A percentile compares a stretch with the other conserved stretches of the same genome.
phyloP scores from a whole-genome alignment of 495 filamentous ascomycete species.

The Xanthoparmelia taractica region DNA sequence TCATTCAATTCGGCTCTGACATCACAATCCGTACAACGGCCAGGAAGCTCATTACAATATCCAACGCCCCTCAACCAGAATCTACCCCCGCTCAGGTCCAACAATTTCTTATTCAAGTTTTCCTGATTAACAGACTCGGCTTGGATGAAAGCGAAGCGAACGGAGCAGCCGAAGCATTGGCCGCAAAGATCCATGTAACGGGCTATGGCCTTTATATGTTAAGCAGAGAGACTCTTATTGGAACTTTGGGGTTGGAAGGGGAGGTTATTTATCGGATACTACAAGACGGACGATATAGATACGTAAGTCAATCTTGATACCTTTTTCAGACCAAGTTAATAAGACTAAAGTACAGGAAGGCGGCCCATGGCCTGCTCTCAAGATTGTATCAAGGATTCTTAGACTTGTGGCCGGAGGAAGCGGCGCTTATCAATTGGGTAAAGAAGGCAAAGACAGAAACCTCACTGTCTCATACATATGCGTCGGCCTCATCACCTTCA shows the following conservation, averaged over 20 bases:
- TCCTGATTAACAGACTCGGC: not conserved
- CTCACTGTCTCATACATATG: not conserved
- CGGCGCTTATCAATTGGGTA: not conserved
- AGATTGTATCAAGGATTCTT: not conserved
- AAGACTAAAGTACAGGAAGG: not conserved
- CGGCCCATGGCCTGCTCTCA: not conserved
- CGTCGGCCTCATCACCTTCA: not conserved
- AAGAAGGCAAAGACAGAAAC: not conserved
- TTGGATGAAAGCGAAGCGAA: not conserved
- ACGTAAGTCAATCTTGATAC: not conserved
- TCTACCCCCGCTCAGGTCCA: not conserved
- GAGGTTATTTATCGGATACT: not conserved
- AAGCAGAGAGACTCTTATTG: not conserved
- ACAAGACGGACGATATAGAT: not conserved
- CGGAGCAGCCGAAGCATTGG: not conserved
- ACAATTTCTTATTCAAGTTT: not conserved
- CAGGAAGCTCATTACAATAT: not conserved
- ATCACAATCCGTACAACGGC: too few species aligned
- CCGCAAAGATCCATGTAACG: not conserved
- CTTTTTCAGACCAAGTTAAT: not conserved
- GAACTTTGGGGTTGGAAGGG: not conserved
- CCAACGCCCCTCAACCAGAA: not conserved
- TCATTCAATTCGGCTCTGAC: too few species aligned
- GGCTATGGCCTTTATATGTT: not conserved
- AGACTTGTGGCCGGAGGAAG: not conserved